phyloP scores from a whole-genome alignment of 2,329 filamentous ascomycete species.

The Falciphora oryzae region DNA sequence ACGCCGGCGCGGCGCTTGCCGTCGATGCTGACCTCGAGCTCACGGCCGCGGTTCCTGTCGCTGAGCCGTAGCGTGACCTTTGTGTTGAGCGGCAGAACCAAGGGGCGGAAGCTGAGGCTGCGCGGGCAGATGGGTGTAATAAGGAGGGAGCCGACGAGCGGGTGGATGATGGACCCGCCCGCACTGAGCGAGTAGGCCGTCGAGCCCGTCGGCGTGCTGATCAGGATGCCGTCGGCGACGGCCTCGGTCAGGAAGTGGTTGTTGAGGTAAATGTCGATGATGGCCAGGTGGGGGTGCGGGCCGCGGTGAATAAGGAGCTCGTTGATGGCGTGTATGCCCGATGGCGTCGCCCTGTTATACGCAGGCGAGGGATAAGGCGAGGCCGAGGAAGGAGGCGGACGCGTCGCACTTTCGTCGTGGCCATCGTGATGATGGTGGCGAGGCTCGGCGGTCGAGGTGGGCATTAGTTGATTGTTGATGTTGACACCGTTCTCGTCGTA shows the following conservation, averaged over 20 bases:
- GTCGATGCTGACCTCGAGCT: slow-evolving; percentile 75
- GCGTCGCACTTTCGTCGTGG: slow-evolving; percentile 1
- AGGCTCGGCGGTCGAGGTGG: slow-evolving; percentile 40
- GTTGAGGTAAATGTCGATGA: slow-evolving; percentile 88
- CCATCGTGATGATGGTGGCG: slow-evolving; percentile 19
- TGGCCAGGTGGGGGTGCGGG: slow-evolving; percentile 79
- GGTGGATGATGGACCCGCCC: slow-evolving; percentile 90
- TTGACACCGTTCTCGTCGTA: slow-evolving; percentile 63
- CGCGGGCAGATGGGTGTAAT: slow-evolving; percentile 93
- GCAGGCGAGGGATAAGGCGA: neutral
- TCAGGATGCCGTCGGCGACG: slow-evolving; percentile 89
- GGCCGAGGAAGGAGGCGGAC: slow-evolving; percentile 17
- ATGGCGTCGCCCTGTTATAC: slow-evolving; percentile 19
- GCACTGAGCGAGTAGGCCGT: slow-evolving; percentile 94
- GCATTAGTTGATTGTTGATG: slow-evolving; percentile 47
- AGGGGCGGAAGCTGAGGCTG: slow-evolving; percentile 83
- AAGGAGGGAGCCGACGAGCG: slow-evolving; percentile 79
- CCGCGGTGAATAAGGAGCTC: slow-evolving; percentile 93
- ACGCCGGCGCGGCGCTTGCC: slow-evolving; percentile 65
- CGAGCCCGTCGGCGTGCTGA: slow-evolving; percentile 89
- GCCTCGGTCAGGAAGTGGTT: slow-evolving; percentile 87
- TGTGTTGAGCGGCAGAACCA: slow-evolving; percentile 83
- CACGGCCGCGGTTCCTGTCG: slow-evolving; percentile 69
- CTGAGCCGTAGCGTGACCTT: slow-evolving; percentile 78
- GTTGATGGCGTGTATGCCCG: slow-evolving; percentile 71